These are phyloP conservation scores for Pezicula radicicola DNA, from an alignment of 2,329 filamentous ascomycete species.

Conservation along the genomic window DNA sequence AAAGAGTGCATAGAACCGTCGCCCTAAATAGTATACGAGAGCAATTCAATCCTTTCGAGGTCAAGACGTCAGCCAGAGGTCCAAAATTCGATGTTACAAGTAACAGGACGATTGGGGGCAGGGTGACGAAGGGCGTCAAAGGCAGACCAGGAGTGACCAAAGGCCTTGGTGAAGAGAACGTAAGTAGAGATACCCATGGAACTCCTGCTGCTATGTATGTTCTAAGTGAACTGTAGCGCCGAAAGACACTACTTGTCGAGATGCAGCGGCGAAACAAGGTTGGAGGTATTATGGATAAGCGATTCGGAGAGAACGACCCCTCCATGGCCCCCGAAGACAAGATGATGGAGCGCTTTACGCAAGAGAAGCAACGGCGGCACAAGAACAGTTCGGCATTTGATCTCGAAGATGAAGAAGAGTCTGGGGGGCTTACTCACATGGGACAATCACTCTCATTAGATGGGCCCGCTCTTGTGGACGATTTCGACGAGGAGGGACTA, in stretches of 20 bases:
- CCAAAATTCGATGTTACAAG: slow-evolving; percentile 85
- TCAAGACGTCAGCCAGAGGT: slow-evolving; percentile 74
- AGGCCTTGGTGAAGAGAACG: slow-evolving; percentile 80
- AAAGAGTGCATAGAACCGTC: slow-evolving; percentile 71
- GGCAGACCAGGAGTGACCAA: slow-evolving; percentile 82
- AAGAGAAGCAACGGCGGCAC: slow-evolving; percentile 77
- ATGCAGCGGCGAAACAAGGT: slow-evolving; percentile 88
- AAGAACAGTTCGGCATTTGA: slow-evolving; percentile 84
- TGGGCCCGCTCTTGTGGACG: slow-evolving; percentile 54
- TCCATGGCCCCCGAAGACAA: slow-evolving; percentile 91
- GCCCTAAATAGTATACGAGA: slow-evolving; percentile 86
- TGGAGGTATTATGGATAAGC: slow-evolving; percentile 86
- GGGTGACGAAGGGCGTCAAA: slow-evolving; percentile 55
- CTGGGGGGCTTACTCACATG: slow-evolving; percentile 74
- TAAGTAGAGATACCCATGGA: slow-evolving; percentile 35
- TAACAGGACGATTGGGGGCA: slow-evolving; percentile 50
- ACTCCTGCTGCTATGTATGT: background rate
- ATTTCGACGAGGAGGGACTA: slow-evolving; percentile 78
- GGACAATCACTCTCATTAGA: slow-evolving; percentile 72
- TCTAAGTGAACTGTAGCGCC: slow-evolving; percentile 48
- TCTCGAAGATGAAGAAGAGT: slow-evolving; percentile 76
- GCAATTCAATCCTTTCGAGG: slow-evolving; percentile 96
- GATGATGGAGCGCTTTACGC: slow-evolving; percentile 85
- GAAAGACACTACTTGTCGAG: slow-evolving; percentile 81
- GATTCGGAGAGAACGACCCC: slow-evolving; percentile 94